phyloP scores from a whole-genome alignment of 2,329 filamentous ascomycete genomes.

The Sphaerulina vaccinii region DNA sequence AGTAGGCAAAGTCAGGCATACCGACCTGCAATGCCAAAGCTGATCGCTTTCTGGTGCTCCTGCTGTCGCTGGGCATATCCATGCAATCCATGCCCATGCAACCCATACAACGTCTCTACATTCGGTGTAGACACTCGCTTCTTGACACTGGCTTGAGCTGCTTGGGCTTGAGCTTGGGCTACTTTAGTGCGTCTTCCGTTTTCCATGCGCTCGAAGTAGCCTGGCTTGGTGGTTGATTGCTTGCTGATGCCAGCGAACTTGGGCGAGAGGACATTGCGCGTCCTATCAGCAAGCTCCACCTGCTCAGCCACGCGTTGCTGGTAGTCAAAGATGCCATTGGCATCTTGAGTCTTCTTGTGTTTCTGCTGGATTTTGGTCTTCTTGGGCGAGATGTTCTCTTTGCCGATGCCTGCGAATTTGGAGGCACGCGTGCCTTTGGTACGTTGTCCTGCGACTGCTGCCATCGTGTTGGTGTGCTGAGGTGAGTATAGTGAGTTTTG shows the following conservation, averaged over 20 bases:
- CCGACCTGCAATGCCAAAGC: slow-evolving; percentile 12
- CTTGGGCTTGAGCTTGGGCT: too few relatives aligned
- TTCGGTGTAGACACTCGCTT: slow-evolving; percentile 12
- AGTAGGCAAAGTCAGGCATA: background rate
- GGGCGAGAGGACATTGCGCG: slow-evolving; percentile 11
- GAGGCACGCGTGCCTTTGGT: background rate
- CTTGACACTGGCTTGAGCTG: slow-evolving; percentile 11
- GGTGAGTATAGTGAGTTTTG: background rate
- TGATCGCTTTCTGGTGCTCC: background rate
- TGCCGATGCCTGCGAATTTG: background rate
- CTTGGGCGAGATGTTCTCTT: slow-evolving; percentile 18
- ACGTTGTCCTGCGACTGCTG: background rate
- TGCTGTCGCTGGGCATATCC: background rate
- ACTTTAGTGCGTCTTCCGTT: background rate
- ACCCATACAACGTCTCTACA: background rate
- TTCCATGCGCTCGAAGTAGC: slow-evolving; percentile 11
- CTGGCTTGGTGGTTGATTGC: slow-evolving; percentile 2
- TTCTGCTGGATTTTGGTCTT: slow-evolving; percentile 12
- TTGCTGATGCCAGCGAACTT: slow-evolving; percentile 16
- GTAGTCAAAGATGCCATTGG: slow-evolving; percentile 23
- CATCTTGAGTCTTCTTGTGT: slow-evolving; percentile 14
- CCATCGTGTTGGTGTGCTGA: background rate
- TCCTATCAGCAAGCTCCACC: background rate
- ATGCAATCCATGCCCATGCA: too few relatives aligned
- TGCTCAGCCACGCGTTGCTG: background rate